Evolutionary conservation across 2,329 filamentous ascomycete species (phyloP).

Genomic region (Talaromyces sp.): DNA sequence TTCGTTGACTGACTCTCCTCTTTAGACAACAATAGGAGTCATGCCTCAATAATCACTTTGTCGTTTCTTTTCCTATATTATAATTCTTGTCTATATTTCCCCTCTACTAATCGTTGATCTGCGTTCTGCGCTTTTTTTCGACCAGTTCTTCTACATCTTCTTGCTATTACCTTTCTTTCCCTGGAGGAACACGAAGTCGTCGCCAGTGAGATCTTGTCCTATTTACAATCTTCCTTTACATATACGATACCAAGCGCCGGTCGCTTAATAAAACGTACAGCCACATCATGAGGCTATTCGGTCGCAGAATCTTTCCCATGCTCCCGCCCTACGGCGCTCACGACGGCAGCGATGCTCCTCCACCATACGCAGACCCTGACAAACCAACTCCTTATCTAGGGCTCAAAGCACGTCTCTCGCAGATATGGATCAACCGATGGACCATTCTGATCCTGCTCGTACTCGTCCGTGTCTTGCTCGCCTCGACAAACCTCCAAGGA

Average conservation of each 20-base stretch:
- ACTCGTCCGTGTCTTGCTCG: slow-evolving; percentile 74
- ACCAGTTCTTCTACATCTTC: background rate
- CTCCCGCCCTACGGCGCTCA: slow-evolving; percentile 42
- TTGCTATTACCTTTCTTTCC: background rate
- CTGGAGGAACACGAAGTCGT: background rate
- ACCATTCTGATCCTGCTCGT: slow-evolving; percentile 85
- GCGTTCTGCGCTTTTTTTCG: background rate
- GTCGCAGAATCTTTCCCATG: slow-evolving; percentile 33
- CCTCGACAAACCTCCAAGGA: slow-evolving; percentile 67
- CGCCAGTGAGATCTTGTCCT: background rate
- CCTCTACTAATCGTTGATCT: background rate
- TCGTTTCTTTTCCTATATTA: background rate
- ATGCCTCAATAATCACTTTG: slow-evolving; percentile 12
- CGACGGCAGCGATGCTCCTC: slow-evolving; percentile 47
- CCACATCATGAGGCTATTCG: slow-evolving; percentile 17
- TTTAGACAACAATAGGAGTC: slow-evolving; percentile 12
- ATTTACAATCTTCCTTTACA: background rate
- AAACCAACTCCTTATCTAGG: slow-evolving; percentile 88
- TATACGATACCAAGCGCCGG: slow-evolving; percentile 11
- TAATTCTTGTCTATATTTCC: background rate
- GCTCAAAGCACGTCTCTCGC: slow-evolving; percentile 81
- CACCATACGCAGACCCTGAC: slow-evolving; percentile 61
- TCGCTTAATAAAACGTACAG: slow-evolving; percentile 5
- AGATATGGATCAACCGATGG: slow-evolving; percentile 98
- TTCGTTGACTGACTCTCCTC: background rate